Evolutionary conservation across 2,329 filamentous ascomycete species (phyloP), one percentile per base, ranked within the genome.

Genomic region (Colletotrichum cuscutae): DNA sequence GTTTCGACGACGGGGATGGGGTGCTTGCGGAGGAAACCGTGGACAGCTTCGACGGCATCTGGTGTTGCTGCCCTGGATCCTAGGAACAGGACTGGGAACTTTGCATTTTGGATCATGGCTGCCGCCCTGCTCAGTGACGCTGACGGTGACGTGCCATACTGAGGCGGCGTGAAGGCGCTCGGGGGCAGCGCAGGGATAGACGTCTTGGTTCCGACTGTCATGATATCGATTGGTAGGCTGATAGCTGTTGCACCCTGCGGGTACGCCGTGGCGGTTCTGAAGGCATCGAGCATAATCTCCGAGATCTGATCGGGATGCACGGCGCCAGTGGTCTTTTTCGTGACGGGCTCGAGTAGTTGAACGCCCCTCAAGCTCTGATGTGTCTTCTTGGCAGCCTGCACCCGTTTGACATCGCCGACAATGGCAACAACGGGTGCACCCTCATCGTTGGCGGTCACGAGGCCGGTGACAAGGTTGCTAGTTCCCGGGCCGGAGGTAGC

Each of bases 1-100:
- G 85, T 87, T 77, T 87, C 85, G n/a, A 87, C 80, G 2, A 86
- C 84, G 1, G 85, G 84, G 8, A 86, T 80, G 1, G 83, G 83
- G 73, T 82, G 80, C 59, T 81, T 82, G 8, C 77, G 76, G 9
- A 86, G 79, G 61, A 87, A 82, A 0, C 79, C 76, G 11, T 84
- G 84, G 11, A 86, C 82, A 1, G 82, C 82, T 1, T 75, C 77
- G 3, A 87, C 84, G 5, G 85, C 83, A 12, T 79, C 77, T 9
- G 80, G 77, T 61, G 81, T 82, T 7, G 83, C 82, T 5, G 84
- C 83, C 59, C 85, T 77, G 76, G 84, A 82, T 3, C 85, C 85
- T 2, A 87, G 80, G 75, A 86, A 86, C 2, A 87, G 76, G 1
- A 87, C 84, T 1, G 85, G 85, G 58, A 81, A 79, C 59, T 79